A percentile compares a stretch with the other conserved stretches of the same genome.
Conservation (phyloP, 352 stramenopile genomes). For the Phytophthora chlamydospora region DNA sequence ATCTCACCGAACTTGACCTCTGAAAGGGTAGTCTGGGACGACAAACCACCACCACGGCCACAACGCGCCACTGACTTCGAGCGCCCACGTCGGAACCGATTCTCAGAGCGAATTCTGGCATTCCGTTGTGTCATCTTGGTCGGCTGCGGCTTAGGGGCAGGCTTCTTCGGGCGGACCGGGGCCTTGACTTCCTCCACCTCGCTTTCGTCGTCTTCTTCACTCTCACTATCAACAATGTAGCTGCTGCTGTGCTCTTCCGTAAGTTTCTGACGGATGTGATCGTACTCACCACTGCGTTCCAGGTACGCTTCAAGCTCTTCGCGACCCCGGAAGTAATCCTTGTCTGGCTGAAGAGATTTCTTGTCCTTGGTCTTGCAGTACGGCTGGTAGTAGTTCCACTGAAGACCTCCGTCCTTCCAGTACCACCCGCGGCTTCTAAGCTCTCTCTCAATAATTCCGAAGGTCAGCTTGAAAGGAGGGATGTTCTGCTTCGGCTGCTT, state of each 20-base stretch:
- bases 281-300: constrained; percentile 39
- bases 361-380: constrained; percentile 42
- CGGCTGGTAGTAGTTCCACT: constrained; percentile 68
- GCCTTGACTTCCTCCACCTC: constrained; percentile 1
- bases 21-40: constrained; percentile 28
- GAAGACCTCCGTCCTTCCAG: constrained; percentile 49
- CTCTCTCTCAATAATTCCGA: constrained; percentile 67
- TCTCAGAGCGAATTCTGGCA: constrained; percentile 6
- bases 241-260: constrained; percentile 40
- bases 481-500: constrained; percentile 29
- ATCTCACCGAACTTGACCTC: constrained; percentile 74
- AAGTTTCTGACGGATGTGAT: constrained; percentile 50
- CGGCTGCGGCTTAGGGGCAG: constrained; percentile 3
- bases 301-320: constrained; percentile 55
- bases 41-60: constrained; percentile 17
- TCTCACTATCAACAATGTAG: constrained; percentile 17
- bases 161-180: not conserved
- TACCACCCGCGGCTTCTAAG: constrained; percentile 66
- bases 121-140: constrained; percentile 1
- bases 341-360: constrained; percentile 24
- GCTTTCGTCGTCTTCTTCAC: constrained; percentile 28
- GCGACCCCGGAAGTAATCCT: constrained; percentile 64
- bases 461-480: constrained; percentile 63
- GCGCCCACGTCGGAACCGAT: constrained; percentile 17
- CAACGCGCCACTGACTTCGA: constrained; percentile 29